Percentiles rank a stretch among this genome's conserved stretches.
Evolutionary conservation across 2,329 filamentous ascomycete species (phyloP).

Genomic region (Cyphellophora europaea): DNA sequence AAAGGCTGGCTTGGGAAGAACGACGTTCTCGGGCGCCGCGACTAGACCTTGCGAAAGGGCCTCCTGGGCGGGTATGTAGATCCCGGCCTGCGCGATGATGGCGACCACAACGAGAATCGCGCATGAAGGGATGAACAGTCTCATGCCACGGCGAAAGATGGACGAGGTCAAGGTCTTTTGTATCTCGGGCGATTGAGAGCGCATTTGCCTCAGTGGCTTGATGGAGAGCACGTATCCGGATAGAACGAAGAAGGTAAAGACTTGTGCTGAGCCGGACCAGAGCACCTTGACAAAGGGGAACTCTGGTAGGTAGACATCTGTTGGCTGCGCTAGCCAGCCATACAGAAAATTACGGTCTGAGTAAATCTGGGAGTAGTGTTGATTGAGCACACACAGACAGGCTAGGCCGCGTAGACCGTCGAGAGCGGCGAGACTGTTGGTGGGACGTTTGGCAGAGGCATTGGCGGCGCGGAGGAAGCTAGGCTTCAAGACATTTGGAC

Average conservation of each 20-base stretch:
- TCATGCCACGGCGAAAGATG: constrained; percentile 33
- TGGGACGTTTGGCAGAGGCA: neutral
- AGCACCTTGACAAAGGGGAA: neutral
- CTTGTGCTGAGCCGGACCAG: constrained; percentile 16
- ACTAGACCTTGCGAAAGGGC: neutral
- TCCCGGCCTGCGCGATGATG: constrained; percentile 19
- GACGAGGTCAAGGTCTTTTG: constrained; percentile 31
- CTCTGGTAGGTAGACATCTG: neutral
- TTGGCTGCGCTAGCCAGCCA: neutral
- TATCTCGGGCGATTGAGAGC: constrained; percentile 27
- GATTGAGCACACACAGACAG: constrained; percentile 16
- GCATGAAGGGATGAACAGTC: constrained; percentile 32
- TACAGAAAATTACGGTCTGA: neutral
- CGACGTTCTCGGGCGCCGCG: neutral
- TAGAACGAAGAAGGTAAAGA: constrained; percentile 39
- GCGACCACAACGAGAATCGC: constrained; percentile 29
- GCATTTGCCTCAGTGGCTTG: constrained; percentile 30
- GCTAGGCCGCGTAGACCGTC: constrained; percentile 35
- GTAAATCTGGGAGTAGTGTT: constrained; percentile 7
- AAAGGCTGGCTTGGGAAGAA: constrained; percentile 20
- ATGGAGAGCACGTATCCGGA: constrained; percentile 39
- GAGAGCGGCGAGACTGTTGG: constrained; percentile 16
- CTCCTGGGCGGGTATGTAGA: neutral
- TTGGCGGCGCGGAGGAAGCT: neutral
- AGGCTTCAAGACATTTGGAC: neutral